These are phyloP conservation scores for Bullera alba DNA, from an alignment of 768 basidiomycete species.

Conservation along the genomic window DNA sequence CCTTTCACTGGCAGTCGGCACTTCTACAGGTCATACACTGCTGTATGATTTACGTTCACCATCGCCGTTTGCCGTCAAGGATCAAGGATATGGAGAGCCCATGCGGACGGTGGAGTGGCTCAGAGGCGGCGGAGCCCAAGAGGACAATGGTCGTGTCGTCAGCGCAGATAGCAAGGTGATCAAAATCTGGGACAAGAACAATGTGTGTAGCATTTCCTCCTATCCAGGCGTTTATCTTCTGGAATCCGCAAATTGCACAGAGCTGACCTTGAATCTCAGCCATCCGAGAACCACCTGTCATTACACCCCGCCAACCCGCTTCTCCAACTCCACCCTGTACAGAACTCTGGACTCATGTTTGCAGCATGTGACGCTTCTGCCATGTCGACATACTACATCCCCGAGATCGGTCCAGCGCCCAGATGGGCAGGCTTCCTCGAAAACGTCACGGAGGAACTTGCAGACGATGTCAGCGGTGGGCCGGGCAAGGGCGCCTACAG, in stretches of 20 bases:
- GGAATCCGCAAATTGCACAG: neutral
- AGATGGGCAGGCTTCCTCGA: conserved; percentile 97
- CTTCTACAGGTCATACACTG: conserved; percentile 87
- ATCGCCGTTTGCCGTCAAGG: conserved; percentile 77
- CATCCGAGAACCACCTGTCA: conserved; percentile 78
- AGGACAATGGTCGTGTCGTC: conserved; percentile 77
- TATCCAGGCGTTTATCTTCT: neutral
- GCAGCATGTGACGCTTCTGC: conserved; percentile 95
- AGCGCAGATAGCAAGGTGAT: conserved; percentile 95
- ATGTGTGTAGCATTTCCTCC: conserved; percentile 40
- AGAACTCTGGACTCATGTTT: conserved; percentile 80
- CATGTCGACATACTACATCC: conserved; percentile 89
- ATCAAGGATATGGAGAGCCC: conserved; percentile 92
- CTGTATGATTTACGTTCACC: conserved; percentile 88
- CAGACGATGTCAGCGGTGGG: conserved; percentile 64
- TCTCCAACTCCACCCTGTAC: conserved; percentile 83
- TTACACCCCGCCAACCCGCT: conserved; percentile 85
- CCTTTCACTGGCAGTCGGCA: conserved; percentile 86
- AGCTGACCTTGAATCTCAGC: conserved; percentile 50
- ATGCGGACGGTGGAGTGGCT: conserved; percentile 82
- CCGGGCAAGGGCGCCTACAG: conserved; percentile 59
- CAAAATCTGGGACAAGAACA: conserved; percentile 89
- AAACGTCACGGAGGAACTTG: conserved; percentile 95
- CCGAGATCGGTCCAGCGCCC: conserved; percentile 92
- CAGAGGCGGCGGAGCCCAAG: conserved; percentile 64